Evolutionary conservation across 208 protist genomes (phyloP), one percentile per base, ranked within the genome.

Genomic region (Trypanosoma mega): DNA sequence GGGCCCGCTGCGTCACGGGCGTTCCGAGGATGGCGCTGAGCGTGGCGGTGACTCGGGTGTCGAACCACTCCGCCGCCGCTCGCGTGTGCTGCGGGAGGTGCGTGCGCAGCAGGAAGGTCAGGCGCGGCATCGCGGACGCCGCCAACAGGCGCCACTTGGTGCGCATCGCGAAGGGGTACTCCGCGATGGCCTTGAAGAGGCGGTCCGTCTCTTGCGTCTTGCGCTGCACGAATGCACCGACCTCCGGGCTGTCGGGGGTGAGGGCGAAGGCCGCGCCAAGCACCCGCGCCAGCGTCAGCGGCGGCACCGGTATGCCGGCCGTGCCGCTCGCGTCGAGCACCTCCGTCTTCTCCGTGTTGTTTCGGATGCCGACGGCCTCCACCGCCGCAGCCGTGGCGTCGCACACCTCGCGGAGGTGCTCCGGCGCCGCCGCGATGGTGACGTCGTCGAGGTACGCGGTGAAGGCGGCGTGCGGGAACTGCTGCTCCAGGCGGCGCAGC

Each of bases 361-460:
- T 71, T 20, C 61, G 37, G 47, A 71, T 67, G 2, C 62, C 66
- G 26, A 65, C 46, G n/a, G 2, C 12, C 1, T 47, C 43, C 41
- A 79, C 46, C 7, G 6, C 50, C 7, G 56, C 31, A 18, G 37
- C 55, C n/a, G 48, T 52, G n/a, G 54, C 67, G 6, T 45, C 51
- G 12, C 66, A 33, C 6, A 63, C 29, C 18, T 31, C 39, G 12
- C 63, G 39, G 0, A 74, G 48, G 0, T 58, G 20, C 1, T 24
- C 37, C 3, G 41, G 60, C 0, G 66, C 33, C 11, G 55, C 67
- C 24, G 69, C 30, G 0, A 79, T 7, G 0, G 67, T 60, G 54
- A 74, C 29, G 45, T 79, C 73, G 43, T 79, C 73, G 0, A 79
- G 45, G 34, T 74, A 79, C 12, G 73, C 73, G 14, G n/a, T n/a